phyloP scores from a whole-genome alignment of 2,329 filamentous ascomycete species.

The Claviceps cyperi region DNA sequence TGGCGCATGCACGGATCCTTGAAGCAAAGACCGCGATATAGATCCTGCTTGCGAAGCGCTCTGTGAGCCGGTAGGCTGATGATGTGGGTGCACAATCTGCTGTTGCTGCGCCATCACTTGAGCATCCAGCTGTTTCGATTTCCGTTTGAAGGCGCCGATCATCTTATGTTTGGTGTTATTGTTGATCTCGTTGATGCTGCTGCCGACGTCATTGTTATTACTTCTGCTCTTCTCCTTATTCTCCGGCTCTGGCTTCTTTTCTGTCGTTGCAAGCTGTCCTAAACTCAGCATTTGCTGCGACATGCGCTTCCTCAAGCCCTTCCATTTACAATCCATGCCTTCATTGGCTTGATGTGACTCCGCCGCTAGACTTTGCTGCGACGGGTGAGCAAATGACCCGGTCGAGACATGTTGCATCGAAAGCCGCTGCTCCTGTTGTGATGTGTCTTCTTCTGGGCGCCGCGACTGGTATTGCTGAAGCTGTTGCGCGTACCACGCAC shows the following conservation, averaged over 20 bases:
- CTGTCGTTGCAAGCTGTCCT: constrained; percentile 2
- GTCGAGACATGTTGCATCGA: neutral
- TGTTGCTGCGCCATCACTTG: neutral
- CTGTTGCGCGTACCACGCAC: neutral
- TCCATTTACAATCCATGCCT: constrained; percentile 18
- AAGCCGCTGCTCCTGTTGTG: neutral
- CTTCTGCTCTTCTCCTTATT: constrained; percentile 11
- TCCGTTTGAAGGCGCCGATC: constrained; percentile 18
- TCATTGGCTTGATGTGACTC: neutral
- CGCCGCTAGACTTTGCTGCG: neutral
- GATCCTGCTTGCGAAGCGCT: neutral
- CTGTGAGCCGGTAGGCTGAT: neutral
- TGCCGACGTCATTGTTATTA: constrained; percentile 10
- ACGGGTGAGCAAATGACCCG: neutral
- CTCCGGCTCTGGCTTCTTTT: constrained; percentile 8
- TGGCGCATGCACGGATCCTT: neutral
- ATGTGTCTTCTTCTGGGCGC: constrained; percentile 4
- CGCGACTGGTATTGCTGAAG: constrained; percentile 6
- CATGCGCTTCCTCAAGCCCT: constrained; percentile 19
- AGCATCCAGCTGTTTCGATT: constrained; percentile 12
- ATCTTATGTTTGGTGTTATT: constrained; percentile 11
- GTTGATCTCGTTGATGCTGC: constrained; percentile 8
- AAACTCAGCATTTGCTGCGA: constrained; percentile 15
- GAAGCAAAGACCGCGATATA: neutral
- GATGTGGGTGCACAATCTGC: neutral